Conservation (phyloP, 1,284 basidiomycete species). For the Melampsora americana region DNA sequence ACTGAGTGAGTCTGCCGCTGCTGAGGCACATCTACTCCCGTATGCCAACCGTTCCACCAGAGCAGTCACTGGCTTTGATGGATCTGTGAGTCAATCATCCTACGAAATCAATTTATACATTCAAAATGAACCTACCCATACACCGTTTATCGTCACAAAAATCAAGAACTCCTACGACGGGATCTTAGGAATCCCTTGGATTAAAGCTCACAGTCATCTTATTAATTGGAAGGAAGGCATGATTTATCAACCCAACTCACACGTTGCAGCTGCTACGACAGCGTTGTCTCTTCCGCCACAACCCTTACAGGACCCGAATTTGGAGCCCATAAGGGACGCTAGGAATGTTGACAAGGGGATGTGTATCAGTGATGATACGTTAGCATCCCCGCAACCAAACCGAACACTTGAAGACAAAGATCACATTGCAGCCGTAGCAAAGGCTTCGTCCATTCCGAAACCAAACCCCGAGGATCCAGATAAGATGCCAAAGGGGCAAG, state of each 20-base stretch:
- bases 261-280: too few species aligned
- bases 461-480: neutral
- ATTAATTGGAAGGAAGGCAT: too few species aligned
- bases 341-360: too few species aligned
- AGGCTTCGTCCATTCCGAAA: conserved; percentile 6
- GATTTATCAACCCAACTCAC: too few species aligned
- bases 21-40: neutral
- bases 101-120: neutral
- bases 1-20: neutral
- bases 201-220: too few species aligned
- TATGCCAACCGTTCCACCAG: neutral
- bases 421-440: neutral
- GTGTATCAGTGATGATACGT: conserved; percentile 1
- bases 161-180: conserved; percentile 8
- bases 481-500: neutral
- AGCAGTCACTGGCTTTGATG: too few species aligned
- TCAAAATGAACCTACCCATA: neutral
- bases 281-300: too few species aligned
- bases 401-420: neutral
- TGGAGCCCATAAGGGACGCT: neutral
- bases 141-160: too few species aligned
- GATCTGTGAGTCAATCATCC: neutral
- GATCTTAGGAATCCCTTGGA: conserved; percentile 7
- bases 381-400: neutral
- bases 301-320: too few species aligned